Evolutionary conservation across 441 rosid genomes (phyloP).

Genomic region (Euphorbia celastroides): DNA sequence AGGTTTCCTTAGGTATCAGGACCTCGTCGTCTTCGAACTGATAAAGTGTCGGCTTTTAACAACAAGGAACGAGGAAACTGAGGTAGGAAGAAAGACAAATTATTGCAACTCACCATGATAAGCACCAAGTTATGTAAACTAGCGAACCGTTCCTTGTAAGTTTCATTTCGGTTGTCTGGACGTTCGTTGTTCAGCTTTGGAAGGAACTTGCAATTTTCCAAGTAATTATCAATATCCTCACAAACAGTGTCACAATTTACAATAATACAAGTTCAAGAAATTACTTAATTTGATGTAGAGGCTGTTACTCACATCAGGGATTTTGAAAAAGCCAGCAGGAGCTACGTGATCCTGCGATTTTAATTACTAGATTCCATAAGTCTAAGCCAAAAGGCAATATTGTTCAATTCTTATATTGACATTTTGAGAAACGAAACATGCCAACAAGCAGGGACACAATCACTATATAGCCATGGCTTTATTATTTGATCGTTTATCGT

Average conservation of each 20-base stretch:
- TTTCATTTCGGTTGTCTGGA: slow-evolving; percentile 53
- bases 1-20: slow-evolving; percentile 74
- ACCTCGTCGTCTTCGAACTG: slow-evolving; percentile 71
- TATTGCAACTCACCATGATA: slow-evolving; percentile 70
- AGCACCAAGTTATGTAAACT: slow-evolving; percentile 79
- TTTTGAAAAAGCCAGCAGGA: slow-evolving; percentile 71
- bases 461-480: too few relatives aligned
- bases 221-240: slow-evolving; percentile 48
- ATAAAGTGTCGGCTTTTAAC: slow-evolving; percentile 12
- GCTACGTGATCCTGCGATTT: slow-evolving; percentile 66
- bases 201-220: slow-evolving; percentile 70
- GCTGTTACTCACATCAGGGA: slow-evolving; percentile 55
- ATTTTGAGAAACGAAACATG: too few relatives aligned
- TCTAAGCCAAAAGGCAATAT: slow-evolving; percentile 7
- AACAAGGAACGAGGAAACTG: neutral
- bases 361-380: slow-evolving; percentile 13
- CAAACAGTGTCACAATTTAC: neutral
- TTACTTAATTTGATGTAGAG: too few relatives aligned
- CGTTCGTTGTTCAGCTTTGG: slow-evolving; percentile 84
- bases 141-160: slow-evolving; percentile 58
- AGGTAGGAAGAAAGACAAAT: too few relatives aligned
- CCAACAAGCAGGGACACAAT: too few relatives aligned
- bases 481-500: too few relatives aligned
- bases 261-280: too few relatives aligned
- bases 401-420: neutral